Evolutionary conservation across 148 eudicot species (phyloP), one percentile per base, ranked within the genome.

Genomic region (Nepenthes mirabilis): DNA sequence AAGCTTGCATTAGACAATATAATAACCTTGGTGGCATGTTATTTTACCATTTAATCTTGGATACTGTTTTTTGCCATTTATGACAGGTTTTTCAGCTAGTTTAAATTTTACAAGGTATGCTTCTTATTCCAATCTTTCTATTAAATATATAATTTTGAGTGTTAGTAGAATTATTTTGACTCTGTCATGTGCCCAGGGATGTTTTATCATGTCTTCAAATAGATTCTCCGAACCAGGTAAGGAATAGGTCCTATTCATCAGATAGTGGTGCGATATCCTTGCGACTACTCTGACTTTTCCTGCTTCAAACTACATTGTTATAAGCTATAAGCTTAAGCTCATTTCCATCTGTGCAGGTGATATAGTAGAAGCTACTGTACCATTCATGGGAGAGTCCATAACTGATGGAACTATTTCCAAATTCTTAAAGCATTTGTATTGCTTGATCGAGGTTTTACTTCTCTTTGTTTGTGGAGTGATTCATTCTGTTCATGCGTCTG

Each of bases 331-430:
- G 34, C n/a, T 34, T 48, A 23, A 23, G 10, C 10, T 0, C 33
- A 1, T 50, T 32, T 14, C 35, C 51, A 33, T 9, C 49, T 43
- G 48, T 11, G 47, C 45, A 71, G 79, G 80, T 64, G 80, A 76
- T 9, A 12, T 71, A 11, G 80, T 76, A 14, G 70, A 72, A 14
- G 80, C 80, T 47, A 76, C 72, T 59, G 80, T 76, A 5, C 80
- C 80, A 43, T 65, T 40, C 47, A 72, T 76, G 80, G 80, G 80
- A 2, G 80, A 76, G 65, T 76, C 80, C 1, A 67, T 72, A n/a
- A 72, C 68, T 57, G 80, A 76, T 65, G 80, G 80, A 43, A 76
- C 80, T 23, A 32, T 76, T 48, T 76, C 80, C n/a, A 68, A 58
- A 2, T 76, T 76, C 55, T 65, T 76, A 65, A 76, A 76, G 64